These are phyloP conservation scores for Polyplosphaeria fusca DNA, from an alignment of 495 filamentous ascomycete genomes.

Conservation along the genomic window DNA sequence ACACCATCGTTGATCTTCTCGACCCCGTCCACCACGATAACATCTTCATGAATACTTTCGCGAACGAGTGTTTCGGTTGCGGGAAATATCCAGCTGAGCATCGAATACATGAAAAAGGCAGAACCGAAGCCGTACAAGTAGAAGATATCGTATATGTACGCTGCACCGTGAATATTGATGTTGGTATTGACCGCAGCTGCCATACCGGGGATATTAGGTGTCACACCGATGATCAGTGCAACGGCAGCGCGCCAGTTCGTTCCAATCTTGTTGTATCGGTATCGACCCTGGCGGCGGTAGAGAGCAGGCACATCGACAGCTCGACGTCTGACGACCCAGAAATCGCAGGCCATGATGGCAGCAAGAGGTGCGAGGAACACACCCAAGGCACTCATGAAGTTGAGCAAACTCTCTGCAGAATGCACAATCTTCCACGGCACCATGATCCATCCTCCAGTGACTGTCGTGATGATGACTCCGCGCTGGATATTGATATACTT, in stretches of 20 bases:
- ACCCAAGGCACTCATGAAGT: constrained; percentile 53
- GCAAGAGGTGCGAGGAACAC: constrained; percentile 51
- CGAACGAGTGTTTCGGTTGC: not conserved
- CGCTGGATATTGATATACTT: constrained; percentile 54
- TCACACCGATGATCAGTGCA: constrained; percentile 43
- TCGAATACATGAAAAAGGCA: not conserved
- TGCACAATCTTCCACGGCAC: constrained; percentile 64
- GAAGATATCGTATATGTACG: not conserved
- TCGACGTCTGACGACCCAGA: constrained; percentile 47
- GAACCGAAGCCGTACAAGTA: constrained; percentile 5
- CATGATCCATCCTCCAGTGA: constrained; percentile 53
- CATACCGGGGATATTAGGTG: constrained; percentile 45
- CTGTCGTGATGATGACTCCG: constrained; percentile 48
- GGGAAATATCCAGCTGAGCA: not conserved
- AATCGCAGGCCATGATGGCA: constrained; percentile 50
- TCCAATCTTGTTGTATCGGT: constrained; percentile 29
- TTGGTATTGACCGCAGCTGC: constrained; percentile 18
- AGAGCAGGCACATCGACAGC: constrained; percentile 45
- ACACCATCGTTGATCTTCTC: too few relatives aligned
- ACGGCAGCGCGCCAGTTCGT: constrained; percentile 47
- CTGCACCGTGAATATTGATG: constrained; percentile 7
- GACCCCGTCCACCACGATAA: too few relatives aligned
- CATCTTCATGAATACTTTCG: too few relatives aligned
- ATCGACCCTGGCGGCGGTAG: constrained; percentile 43
- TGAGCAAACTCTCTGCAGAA: constrained; percentile 55